These are phyloP conservation scores for Esteya vermicola DNA, from an alignment of 2,329 filamentous ascomycete species.

Conservation along the genomic window DNA sequence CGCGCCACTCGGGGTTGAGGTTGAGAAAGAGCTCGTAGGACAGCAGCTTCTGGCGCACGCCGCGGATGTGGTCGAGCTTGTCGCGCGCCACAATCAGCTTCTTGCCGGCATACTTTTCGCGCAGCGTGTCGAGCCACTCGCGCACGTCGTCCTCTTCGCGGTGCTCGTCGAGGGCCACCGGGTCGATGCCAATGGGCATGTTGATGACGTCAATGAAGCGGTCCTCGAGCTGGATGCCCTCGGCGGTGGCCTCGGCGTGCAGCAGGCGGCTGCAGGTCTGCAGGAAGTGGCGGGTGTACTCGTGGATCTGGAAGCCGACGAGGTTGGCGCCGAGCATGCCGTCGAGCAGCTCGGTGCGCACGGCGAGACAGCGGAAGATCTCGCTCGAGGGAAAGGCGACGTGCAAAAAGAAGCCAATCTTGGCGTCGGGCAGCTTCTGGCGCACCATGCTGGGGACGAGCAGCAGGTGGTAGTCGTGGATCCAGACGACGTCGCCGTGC, in stretches of 20 bases:
- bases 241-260: conserved; percentile 75
- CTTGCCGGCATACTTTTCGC: conserved; percentile 76
- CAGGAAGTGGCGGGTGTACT: conserved; percentile 87
- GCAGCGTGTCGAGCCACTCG: conserved; percentile 66
- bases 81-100: conserved; percentile 84
- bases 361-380: conserved; percentile 82
- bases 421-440: conserved; percentile 77
- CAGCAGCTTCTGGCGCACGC: conserved; percentile 84
- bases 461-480: conserved; percentile 90
- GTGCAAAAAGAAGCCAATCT: conserved; percentile 93
- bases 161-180: conserved; percentile 55
- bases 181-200: conserved; percentile 84
- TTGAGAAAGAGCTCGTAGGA: conserved; percentile 90
- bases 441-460: conserved; percentile 82
- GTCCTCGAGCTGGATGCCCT: conserved; percentile 82
- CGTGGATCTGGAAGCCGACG: conserved; percentile 83
- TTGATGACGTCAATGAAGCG: conserved; percentile 82
- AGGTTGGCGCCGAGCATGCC: conserved; percentile 89
- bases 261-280: conserved; percentile 90
- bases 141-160: conserved; percentile 59
- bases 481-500: conserved; percentile 81
- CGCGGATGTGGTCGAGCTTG: conserved; percentile 84
- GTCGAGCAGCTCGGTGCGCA: conserved; percentile 74
- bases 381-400: conserved; percentile 93
- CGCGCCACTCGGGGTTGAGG: conserved; percentile 79